Conservation (phyloP, 2,329 filamentous ascomycete genomes). For the Fusarium hostae region DNA sequence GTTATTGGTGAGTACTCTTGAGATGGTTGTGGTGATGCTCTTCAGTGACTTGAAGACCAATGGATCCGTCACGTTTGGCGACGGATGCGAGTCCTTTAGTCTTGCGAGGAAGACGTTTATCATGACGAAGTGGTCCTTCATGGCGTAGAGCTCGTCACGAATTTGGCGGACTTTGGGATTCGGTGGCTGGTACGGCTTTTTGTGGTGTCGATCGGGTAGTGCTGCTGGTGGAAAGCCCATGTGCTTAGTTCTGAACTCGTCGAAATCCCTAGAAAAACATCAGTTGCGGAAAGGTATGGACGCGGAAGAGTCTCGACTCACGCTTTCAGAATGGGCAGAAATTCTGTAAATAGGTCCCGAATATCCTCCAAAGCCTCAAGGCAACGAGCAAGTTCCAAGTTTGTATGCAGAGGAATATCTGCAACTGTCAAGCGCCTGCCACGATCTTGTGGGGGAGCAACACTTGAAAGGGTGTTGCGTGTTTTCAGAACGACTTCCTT, state of each 20-base stretch:
- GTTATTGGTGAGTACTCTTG: slow-evolving; percentile 40
- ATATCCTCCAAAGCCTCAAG: slow-evolving; percentile 19
- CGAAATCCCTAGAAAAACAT: slow-evolving; percentile 21
- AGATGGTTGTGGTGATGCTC: slow-evolving; percentile 18
- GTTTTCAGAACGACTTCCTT: not conserved
- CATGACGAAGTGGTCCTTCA: slow-evolving; percentile 35
- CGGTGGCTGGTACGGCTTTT: slow-evolving; percentile 2
- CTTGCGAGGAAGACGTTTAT: slow-evolving; percentile 5
- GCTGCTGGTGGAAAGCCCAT: slow-evolving; percentile 23
- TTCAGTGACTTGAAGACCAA: slow-evolving; percentile 1
- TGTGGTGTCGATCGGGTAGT: not conserved
- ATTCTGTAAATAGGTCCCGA: not conserved
- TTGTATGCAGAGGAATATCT: slow-evolving; percentile 21
- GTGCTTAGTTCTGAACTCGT: slow-evolving; percentile 25
- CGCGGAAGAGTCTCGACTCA: not conserved
- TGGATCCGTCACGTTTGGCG: not conserved
- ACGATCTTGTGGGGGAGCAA: not conserved
- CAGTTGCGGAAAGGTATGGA: not conserved
- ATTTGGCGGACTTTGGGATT: slow-evolving; percentile 24
- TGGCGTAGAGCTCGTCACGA: slow-evolving; percentile 28
- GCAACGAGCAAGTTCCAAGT: slow-evolving; percentile 5
- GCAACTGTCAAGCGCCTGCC: not conserved
- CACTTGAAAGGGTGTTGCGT: not conserved
- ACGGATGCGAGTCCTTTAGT: not conserved
- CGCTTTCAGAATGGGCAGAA: slow-evolving; percentile 39